These are phyloP conservation scores for Penicillium coffeae DNA, from an alignment of 495 filamentous ascomycete species.

Conservation along the genomic window DNA sequence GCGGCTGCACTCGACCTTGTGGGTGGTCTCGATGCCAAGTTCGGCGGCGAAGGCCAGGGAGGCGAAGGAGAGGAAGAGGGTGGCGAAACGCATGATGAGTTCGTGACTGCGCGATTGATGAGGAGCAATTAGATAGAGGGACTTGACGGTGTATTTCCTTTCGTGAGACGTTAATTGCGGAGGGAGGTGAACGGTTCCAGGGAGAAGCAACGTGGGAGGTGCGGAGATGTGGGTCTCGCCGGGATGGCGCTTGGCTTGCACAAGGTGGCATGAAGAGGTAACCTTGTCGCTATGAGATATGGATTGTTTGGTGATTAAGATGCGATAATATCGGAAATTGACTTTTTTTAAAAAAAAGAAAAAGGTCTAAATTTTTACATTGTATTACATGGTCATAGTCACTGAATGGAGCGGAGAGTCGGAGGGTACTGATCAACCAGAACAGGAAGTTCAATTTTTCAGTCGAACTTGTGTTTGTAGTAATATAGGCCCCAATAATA, in stretches of 20 bases:
- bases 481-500: too few species aligned
- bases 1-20: constrained; percentile 65
- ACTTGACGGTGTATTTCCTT: not conserved
- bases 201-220: constrained; percentile 7
- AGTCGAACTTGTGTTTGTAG: too few species aligned
- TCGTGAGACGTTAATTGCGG: not conserved
- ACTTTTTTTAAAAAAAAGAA: too few species aligned
- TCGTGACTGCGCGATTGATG: not conserved
- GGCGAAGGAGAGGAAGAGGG: constrained; percentile 53
- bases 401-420: too few species aligned
- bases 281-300: not conserved
- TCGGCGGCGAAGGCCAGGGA: constrained; percentile 43
- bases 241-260: not conserved
- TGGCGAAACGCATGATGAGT: constrained; percentile 29
- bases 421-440: too few species aligned
- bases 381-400: too few species aligned
- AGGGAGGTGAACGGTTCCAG: not conserved
- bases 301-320: too few species aligned
- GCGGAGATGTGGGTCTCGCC: constrained; percentile 8
- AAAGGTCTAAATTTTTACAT: too few species aligned
- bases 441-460: too few species aligned
- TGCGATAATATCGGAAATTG: too few species aligned
- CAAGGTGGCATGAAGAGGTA: not conserved
- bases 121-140: not conserved
- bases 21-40: constrained; percentile 72